Evolutionary conservation across 2,329 filamentous ascomycete genomes (phyloP), one percentile per base, ranked within the genome.

Genomic region (Paramyrothecium sp.): DNA sequence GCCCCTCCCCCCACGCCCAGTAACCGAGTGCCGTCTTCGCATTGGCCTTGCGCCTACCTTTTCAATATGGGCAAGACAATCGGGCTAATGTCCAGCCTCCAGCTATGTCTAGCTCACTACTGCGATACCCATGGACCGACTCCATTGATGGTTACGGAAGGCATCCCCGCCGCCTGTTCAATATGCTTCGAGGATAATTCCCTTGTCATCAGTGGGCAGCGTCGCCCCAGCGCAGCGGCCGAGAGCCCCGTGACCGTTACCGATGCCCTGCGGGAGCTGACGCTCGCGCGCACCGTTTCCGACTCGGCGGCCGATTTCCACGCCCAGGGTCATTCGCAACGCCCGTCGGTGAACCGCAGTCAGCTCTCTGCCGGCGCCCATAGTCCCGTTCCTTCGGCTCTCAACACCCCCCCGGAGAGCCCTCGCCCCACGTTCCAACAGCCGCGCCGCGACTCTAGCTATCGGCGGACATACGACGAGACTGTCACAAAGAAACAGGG

Each of bases 41-140:
- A 34, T 54, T 50, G n/a, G 46, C 56, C 56, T 55, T 11, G 26
- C 54, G 38, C 38, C n/a, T 19, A 56, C 50, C 48, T 54, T 53
- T 26, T 56, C 51, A 62, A 55, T 56, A 73, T 73, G 70, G 66
- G 62, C 54, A 65, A 64, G 61, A 60, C 64, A 58, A 56, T 52
- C 49, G 55, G 58, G 65, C 73, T 75, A 69, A 75, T 71, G 56
- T 61, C 65, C 21, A 58, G 61, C 59, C 57, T 85, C 58, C 81
- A 89, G 86, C 75, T 89, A 69, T 88, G 85, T 70, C 79, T 89
- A 65, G 87, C 87, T 66, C 86, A 89, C 71, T 89, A 89, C 69
- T 89, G 87, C 78, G 87, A 89, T 71, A 79, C 84, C 61, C 87
- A 89, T 73, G 87, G 87, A 60, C 87, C 87, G 52, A 89, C 86